Base-by-base conservation (phyloP, 768 basidiomycete genomes). In the Tylopilus sp. region DNA sequence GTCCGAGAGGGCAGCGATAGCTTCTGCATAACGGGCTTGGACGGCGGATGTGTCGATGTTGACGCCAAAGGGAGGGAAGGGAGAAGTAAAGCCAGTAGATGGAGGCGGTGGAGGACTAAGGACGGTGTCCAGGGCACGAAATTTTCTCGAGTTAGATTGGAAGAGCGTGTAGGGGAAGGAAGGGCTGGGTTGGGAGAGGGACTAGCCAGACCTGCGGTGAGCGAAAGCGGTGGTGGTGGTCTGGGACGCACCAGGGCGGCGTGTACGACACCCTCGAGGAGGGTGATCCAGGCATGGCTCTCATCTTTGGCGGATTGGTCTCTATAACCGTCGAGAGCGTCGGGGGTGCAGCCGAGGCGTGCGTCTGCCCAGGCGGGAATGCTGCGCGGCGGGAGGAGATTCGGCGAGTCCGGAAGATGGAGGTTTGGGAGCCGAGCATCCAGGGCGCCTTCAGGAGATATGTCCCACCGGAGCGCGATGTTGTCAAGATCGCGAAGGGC, bases 301-400 rank as follows among this genome's bases (percentile, higher is more conserved):
- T 93, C 90, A 58, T 88, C 83, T 44, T 77, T 74, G 21, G 85
- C 73, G 18, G 70, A 67, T 42, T 77, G 72, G 56, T 86, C 76
- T 31, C 66, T 75, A 64, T 88, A 91, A 11, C 89, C 90, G 62
- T 91, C 86, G 28, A 87, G 69, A 5, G 73, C 65, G 49, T 70
- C 68, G 20, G 75, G 72, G 12, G 62, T 62, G 25, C 70, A 69
- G 23, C 63, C 74, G 3, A 82, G 70, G 38, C 66, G 75, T 18
- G 71, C 70, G 57, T 87, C 85, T 5, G 79, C 87, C 91, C 90
- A 93, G 12, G 78, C 74, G 2, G 85, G 87, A 50, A 93, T 91
- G 52, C 75, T 68, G 55, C 80, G 78, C 1, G 88, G 80, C 13
- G 86, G 71, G 6, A 91, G 75, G 21, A 92, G 72, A 51, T 79